Evolutionary conservation across 2,329 filamentous ascomycete genomes (phyloP).

Genomic region (Pseudogymnoascus sp.): DNA sequence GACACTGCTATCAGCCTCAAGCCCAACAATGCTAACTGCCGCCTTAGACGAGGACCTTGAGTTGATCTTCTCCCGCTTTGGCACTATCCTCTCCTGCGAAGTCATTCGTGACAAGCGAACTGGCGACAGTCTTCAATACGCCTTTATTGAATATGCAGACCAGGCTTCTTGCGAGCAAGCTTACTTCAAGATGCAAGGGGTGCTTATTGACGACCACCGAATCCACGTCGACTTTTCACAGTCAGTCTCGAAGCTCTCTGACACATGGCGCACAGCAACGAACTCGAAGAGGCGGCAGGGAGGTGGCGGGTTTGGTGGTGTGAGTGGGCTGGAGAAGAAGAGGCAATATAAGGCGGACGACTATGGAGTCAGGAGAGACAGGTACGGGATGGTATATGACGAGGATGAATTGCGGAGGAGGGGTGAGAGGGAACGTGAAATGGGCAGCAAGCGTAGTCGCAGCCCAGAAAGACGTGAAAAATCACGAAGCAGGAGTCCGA

Average conservation of each 20-base stretch:
- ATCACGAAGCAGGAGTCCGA: slow-evolving; percentile 30
- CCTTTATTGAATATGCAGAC: slow-evolving; percentile 94
- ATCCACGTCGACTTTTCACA: slow-evolving; percentile 99
- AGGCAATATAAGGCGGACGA: slow-evolving; percentile 68
- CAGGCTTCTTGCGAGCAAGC: slow-evolving; percentile 90
- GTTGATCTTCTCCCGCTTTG: slow-evolving; percentile 94
- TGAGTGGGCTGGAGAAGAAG: slow-evolving; percentile 80
- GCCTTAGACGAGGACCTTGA: slow-evolving; percentile 76
- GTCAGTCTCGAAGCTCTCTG: slow-evolving; percentile 80
- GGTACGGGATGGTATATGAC: slow-evolving; percentile 78
- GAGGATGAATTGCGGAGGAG: slow-evolving; percentile 58
- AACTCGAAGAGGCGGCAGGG: slow-evolving; percentile 66
- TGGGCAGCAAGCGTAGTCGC: slow-evolving; percentile 40
- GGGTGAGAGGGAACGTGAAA: slow-evolving; percentile 37
- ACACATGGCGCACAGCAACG: slow-evolving; percentile 80
- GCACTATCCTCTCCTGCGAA: slow-evolving; percentile 90
- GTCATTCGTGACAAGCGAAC: slow-evolving; percentile 92
- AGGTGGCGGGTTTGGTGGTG: slow-evolving; percentile 82
- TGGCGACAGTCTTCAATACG: slow-evolving; percentile 91
- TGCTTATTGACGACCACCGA: slow-evolving; percentile 91
- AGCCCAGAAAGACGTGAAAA: slow-evolving; percentile 34
- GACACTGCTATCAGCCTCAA: slow-evolving; percentile 15
- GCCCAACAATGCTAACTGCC: slow-evolving; percentile 15
- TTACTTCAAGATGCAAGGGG: slow-evolving; percentile 98
- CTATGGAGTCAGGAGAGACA: slow-evolving; percentile 36